A percentile compares a stretch with the other conserved stretches of the same genome.
Conservation (phyloP, 805 yeast species). For the Candida verbasci region DNA sequence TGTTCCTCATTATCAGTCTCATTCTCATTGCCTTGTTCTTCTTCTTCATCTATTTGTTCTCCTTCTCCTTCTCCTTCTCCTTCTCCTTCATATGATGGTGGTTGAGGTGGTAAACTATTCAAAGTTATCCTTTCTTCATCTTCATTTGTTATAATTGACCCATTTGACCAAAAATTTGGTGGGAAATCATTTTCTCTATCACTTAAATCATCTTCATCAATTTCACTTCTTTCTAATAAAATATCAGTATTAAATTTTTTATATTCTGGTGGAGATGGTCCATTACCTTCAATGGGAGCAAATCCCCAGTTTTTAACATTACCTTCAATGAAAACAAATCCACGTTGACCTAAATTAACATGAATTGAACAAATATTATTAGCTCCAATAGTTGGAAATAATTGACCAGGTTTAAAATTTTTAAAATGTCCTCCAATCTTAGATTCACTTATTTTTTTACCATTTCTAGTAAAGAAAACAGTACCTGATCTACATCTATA, state of each 20-base stretch:
- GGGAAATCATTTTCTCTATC: slow-evolving; percentile 49
- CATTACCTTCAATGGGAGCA: slow-evolving; percentile 83
- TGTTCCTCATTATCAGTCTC: no score
- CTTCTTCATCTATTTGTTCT: background rate
- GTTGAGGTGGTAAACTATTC: slow-evolving; percentile 30
- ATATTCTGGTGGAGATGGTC: slow-evolving; percentile 93
- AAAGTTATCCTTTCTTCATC: slow-evolving; percentile 40
- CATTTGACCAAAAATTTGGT: slow-evolving; percentile 47
- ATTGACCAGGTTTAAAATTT: slow-evolving; percentile 59
- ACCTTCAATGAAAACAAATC: slow-evolving; percentile 87
- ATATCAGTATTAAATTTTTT: slow-evolving; percentile 76
- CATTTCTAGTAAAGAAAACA: slow-evolving; percentile 90
- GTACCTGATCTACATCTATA: slow-evolving; percentile 79
- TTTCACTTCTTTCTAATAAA: slow-evolving; percentile 60
- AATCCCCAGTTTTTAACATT: slow-evolving; percentile 95
- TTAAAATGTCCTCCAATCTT: slow-evolving; percentile 75
- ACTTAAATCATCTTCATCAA: slow-evolving; percentile 46
- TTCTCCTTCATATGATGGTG: slow-evolving; percentile 31
- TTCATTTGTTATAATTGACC: slow-evolving; percentile 20
- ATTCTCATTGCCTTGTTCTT: background rate
- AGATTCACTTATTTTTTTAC: slow-evolving; percentile 80
- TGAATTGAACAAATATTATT: slow-evolving; percentile 77
- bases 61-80: background rate
- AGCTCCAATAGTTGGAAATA: slow-evolving; percentile 90
- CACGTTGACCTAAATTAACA: slow-evolving; percentile 85